Conservation (phyloP, 2,329 filamentous ascomycete species). For the Metarhizium guizhouense region DNA sequence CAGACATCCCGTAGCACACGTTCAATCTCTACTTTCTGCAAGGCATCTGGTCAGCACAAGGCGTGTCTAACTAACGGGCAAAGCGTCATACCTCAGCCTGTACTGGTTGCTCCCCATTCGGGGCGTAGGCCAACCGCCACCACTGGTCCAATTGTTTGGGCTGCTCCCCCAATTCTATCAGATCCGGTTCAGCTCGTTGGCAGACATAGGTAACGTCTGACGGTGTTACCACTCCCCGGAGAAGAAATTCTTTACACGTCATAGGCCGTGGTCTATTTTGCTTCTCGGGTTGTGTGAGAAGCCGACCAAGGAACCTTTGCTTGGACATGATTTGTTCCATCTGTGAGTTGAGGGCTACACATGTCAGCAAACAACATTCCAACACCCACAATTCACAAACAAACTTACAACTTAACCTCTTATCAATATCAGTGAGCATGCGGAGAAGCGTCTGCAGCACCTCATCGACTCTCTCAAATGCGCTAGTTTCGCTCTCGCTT, state of each 20-base stretch:
- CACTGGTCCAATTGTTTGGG: constrained; percentile 36
- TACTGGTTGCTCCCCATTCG: constrained; percentile 30
- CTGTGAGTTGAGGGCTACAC: constrained; percentile 20
- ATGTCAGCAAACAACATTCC: constrained; percentile 12
- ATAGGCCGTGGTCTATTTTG: constrained; percentile 26
- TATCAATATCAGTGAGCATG: constrained; percentile 25
- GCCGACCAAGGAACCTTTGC: constrained; percentile 27
- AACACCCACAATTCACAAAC: background rate
- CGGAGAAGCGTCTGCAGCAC: constrained; percentile 23
- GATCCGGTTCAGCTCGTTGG: constrained; percentile 29
- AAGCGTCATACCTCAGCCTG: constrained; percentile 36
- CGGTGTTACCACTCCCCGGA: constrained; percentile 42
- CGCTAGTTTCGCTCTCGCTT: constrained; percentile 21
- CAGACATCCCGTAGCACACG: constrained; percentile 37
- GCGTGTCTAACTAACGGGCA: background rate
- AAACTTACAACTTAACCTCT: constrained; percentile 26
- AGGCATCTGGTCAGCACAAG: background rate
- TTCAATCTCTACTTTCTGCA: constrained; percentile 38
- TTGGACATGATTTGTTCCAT: constrained; percentile 23
- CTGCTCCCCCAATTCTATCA: constrained; percentile 31
- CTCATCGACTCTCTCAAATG: constrained; percentile 21
- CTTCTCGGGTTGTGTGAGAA: constrained; percentile 31
- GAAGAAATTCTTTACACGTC: constrained; percentile 35
- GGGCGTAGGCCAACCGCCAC: constrained; percentile 43
- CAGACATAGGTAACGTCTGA: constrained; percentile 42